A percentile compares a stretch with the other conserved stretches of the same genome.
Evolutionary conservation across 495 filamentous ascomycete genomes (phyloP).

Genomic region (Parachaetomium inaequale): DNA sequence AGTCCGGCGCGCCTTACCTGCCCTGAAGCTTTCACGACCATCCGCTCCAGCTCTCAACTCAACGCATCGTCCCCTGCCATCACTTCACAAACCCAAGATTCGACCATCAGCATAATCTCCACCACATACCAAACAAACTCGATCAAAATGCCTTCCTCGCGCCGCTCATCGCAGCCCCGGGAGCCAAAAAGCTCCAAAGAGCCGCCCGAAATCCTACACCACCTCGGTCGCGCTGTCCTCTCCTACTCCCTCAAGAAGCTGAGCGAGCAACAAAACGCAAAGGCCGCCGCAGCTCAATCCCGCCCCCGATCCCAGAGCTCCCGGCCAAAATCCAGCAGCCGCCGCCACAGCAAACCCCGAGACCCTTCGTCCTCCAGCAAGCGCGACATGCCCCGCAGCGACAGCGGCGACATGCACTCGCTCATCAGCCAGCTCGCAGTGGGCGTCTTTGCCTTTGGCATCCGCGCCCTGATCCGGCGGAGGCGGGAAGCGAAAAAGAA

Average conservation of each 20-base stretch:
- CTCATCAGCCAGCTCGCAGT: constrained; percentile 29
- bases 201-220: constrained; percentile 24
- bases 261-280: constrained; percentile 2
- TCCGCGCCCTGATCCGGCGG: constrained; percentile 22
- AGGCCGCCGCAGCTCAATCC: background rate
- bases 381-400: constrained; percentile 8
- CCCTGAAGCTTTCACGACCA: background rate
- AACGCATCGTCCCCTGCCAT: background rate
- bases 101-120: background rate
- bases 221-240: constrained; percentile 27
- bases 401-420: constrained; percentile 26
- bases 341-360: constrained; percentile 1
- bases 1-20: background rate
- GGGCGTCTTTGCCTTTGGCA: constrained; percentile 26
- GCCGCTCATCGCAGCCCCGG: background rate
- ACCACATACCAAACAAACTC: background rate
- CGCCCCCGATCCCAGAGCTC: background rate
- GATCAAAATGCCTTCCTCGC: constrained; percentile 5
- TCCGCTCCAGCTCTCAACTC: background rate
- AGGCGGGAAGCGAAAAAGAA: constrained; percentile 18
- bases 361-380: constrained; percentile 4
- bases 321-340: background rate
- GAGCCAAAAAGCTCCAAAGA: background rate
- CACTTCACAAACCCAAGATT: background rate
- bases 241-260: constrained; percentile 26